Base-by-base conservation (phyloP, 305 asterid species). In the Solanum aculeatissimum region DNA sequence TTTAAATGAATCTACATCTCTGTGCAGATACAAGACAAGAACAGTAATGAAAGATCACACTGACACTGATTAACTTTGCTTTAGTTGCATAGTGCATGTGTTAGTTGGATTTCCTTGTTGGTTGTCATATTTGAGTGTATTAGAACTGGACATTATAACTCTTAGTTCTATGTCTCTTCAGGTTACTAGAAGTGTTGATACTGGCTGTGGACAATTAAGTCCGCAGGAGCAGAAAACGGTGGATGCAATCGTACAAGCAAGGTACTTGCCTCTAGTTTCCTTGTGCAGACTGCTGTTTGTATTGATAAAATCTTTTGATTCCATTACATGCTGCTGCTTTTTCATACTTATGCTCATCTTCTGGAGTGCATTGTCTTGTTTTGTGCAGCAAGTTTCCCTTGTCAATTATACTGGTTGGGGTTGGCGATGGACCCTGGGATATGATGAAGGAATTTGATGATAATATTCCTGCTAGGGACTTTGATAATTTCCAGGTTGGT, bases 381-480 rank as follows among this genome's bases (percentile, higher is more conserved):
- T 79, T 23, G 49, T 79, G 84, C 94, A 96, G 99, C 93, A 94
- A 96, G 90, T 90, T 90, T 83, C 98, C 99, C 45, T 88, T 97
- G 83, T 95, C 99, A 15, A 97, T 97, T 87, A 85, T 97, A 66
- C 91, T 97, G 86, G 99, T 97, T 62, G 98, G 98, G 82, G 99
- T 97, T 86, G 99, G 98, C 83, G 99, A 97, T 91, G 99, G 99
- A 82, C 99, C 99, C 11, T 97, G 99, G 99, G 98, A 95, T 87
- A 95, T 91, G 94, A 95, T 97, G 99, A 92, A 86, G 91, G 98
- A 97, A 86, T 97, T 97, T 82, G 99, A 97, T 68, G 99, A 97
- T 89, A 97, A 95, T 86, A 95, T 97, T 84, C 99, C 99, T 87
- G 90, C 97, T 83, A 93, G 98, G 25, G 98, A 94, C 75, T 97